Evolutionary conservation across 2,329 filamentous ascomycete species (phyloP), one percentile per base, ranked within the genome.

Genomic region (Epichloe sylvatica): DNA sequence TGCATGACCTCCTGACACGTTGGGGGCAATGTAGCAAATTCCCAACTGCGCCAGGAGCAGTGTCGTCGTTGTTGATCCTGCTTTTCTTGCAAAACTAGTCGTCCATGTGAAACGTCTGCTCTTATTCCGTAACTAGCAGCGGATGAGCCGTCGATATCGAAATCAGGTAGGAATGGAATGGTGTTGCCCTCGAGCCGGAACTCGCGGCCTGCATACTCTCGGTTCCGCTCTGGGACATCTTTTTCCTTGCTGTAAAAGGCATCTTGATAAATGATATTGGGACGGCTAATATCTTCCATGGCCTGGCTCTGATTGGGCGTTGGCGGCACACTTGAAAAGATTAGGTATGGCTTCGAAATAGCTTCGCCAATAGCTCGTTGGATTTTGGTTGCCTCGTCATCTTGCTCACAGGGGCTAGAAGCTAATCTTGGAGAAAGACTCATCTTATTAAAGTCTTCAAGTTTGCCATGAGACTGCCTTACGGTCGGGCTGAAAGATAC

Each of bases 141-240:
- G 3, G 77, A 79, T 25, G 50, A 54, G 7, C 78, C 81, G 5
- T 70, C 75, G 2, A 78, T 67, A 59, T 94, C 81, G 56, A 97
- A 97, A 0, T 78, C 70, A 0, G 89, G 86, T 2, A 97, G 76
- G 64, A 81, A 95, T 0, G 86, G 86, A 7, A 94, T 62, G 1
- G 84, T 86, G 49, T 76, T 80, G 52, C 89, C 84, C 58, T 81
- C 77, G 6, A 96, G 69, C 51, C 80, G 83, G 62, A 94, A 96
- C 57, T 94, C 86, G 56, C 81, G 81, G 3, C 91, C 91, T 6
- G 86, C 91, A 67, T 95, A 97, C 64, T 95, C 88, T 48, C 87
- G 76, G 34, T 75, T 67, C 48, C 83, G 77, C 38, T 83, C 75
- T 12, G 90, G 89, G 0, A 96, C 84, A 65, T 97, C 92, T 46